Base-by-base conservation (phyloP, 495 filamentous ascomycete genomes). In the Aspergillus coremiiformis region DNA sequence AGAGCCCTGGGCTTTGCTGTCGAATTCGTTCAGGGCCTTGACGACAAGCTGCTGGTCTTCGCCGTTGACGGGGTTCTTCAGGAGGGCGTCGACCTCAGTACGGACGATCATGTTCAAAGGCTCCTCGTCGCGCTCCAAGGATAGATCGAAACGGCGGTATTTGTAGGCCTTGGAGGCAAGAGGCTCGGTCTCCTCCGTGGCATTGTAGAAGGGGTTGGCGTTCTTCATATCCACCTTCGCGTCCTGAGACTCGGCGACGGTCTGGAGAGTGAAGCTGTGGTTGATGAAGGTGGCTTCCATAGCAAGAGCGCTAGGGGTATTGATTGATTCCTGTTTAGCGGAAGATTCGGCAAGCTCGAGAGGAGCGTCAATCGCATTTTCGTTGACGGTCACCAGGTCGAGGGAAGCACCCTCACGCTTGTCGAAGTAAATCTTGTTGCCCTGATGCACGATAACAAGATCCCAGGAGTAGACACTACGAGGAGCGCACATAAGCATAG, bases 231-330 rank as follows among this genome's bases (percentile, higher is more conserved):
- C 78, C 56, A 89, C 76, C 76, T 92, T 95, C 61, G 78, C 69
- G 46, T 74, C 76, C 49, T 88, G 79, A 55, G 76, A 85, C 74
- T 98, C 93, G 56, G 82, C 68, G 52, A 97, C 89, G 45, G 89
- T 88, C 78, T 97, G 93, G 68, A 93, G 85, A 32, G 89, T 85
- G 64, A 98, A 97, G 75, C 96, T 95, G 79, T 97, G 91, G 80
- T 97, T 98, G 84, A 98, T 98, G 75, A 95, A 92, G 23, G 93
- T 98, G 22, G 93, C 93, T 70, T 98, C 93, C 67, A 96, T 84
- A 56, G 92, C 90, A 19, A 98, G 81, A 23, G 93, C 89, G 41
- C 76, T 73, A 12, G 93, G 93, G 53, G 87, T 88, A 78, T 98
- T 98, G 71, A 98, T 89, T 47, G 80, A 72, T 55, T 98, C 93